Evolutionary conservation across 176 grass and related monocot species (phyloP).

Genomic region (Oryza nivara): DNA sequence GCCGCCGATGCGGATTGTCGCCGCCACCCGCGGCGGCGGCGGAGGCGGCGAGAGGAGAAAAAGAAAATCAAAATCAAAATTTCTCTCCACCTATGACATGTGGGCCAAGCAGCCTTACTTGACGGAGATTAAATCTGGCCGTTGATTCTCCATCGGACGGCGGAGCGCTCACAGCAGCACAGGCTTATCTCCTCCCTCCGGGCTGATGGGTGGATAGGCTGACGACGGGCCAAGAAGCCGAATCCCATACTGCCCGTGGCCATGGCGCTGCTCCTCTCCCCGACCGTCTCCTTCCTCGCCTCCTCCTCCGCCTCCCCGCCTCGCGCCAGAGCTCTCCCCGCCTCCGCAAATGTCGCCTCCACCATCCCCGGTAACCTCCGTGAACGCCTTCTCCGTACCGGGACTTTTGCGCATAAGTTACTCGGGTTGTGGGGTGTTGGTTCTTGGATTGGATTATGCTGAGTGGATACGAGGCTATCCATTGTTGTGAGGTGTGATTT

Average conservation of each 20-base stretch:
- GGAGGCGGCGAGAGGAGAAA: no score
- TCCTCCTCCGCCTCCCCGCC: not conserved
- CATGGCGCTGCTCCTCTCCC: slow-evolving; percentile 76
- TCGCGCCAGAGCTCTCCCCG: slow-evolving; percentile 9
- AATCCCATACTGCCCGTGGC: slow-evolving; percentile 46
- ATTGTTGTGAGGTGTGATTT: not conserved
- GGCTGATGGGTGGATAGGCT: slow-evolving; percentile 9
- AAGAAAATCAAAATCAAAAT: no score
- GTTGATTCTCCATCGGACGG: slow-evolving; percentile 18
- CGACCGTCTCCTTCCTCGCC: slow-evolving; percentile 58
- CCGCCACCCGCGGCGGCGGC: not conserved
- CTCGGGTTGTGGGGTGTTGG: not conserved
- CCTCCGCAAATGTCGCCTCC: not conserved
- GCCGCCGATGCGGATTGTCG: not conserved
- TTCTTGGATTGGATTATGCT: not conserved
- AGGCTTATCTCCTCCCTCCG: slow-evolving; percentile 45
- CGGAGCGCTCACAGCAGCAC: not conserved
- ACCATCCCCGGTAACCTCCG: slow-evolving; percentile 32
- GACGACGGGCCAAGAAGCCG: slow-evolving; percentile 25
- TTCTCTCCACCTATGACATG: not conserved
- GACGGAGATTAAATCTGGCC: not conserved
- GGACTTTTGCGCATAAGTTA: not conserved
- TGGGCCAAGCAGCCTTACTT: not conserved
- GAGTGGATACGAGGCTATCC: not conserved
- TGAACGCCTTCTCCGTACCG: not conserved